Evolutionary conservation across 192 early-diverging fungal species (phyloP).

Genomic region (Martensiomyces pterosporus): DNA sequence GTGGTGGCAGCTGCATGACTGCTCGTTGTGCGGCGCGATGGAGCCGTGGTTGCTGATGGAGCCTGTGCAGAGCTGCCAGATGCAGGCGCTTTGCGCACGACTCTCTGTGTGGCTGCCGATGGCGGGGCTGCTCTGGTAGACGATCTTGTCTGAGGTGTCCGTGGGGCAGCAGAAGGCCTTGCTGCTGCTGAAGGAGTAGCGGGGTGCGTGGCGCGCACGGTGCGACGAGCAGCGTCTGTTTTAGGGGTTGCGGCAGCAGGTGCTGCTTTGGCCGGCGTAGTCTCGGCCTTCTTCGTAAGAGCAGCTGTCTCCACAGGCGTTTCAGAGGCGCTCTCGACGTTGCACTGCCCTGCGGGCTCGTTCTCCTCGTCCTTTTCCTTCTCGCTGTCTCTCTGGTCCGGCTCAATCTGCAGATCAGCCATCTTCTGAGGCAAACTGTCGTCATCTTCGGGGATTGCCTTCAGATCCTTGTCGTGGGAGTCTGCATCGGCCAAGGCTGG

Average conservation of each 20-base stretch:
- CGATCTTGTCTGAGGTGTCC: slow-evolving; percentile 1
- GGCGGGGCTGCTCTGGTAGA: slow-evolving; percentile 1
- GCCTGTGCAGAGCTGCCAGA: slow-evolving; percentile 3
- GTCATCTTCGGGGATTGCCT: neutral
- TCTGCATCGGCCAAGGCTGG: too few relatives aligned
- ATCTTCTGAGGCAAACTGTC: slow-evolving; percentile 8
- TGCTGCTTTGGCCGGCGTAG: neutral
- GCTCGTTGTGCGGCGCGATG: neutral
- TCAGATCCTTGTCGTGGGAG: too few relatives aligned
- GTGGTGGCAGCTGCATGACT: neutral
- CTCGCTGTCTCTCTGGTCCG: neutral
- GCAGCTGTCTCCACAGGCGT: neutral
- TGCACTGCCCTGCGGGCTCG: neutral
- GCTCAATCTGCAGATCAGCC: slow-evolving; percentile 13
- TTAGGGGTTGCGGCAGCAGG: too few relatives aligned
- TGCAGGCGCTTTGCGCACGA: slow-evolving; percentile 13
- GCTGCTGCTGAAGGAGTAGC: slow-evolving; percentile 2
- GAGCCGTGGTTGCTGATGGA: neutral
- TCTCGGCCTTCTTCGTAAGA: neutral
- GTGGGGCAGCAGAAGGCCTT: slow-evolving; percentile 3
- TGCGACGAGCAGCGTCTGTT: too few relatives aligned
- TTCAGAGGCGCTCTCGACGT: neutral
- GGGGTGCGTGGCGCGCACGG: too few relatives aligned
- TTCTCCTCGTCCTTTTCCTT: neutral
- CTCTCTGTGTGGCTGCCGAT: slow-evolving; percentile 11